Evolutionary conservation across 352 stramenopile species (phyloP), one percentile per base, ranked within the genome.

Genomic region (Pythium aphanidermatum): DNA sequence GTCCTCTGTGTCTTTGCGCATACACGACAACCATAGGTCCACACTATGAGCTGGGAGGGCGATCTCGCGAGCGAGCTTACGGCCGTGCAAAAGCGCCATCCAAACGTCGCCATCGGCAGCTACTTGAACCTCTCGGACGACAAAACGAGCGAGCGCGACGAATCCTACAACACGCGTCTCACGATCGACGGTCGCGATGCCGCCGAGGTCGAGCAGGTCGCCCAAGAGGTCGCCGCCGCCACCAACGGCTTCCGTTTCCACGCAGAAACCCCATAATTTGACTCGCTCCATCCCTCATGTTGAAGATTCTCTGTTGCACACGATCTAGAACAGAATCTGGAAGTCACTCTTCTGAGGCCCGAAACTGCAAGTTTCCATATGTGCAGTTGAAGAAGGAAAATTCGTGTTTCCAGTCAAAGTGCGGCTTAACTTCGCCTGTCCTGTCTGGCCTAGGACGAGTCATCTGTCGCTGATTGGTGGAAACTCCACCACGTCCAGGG

Each of bases 51-150:
- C 35, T 56, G 71, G 30, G 82, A 94, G 69, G 79, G 71, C 31
- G 68, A 82, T 29, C 66, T 94, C 32, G 82, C 79, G 19, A 61
- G 64, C 26, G 37, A 63, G 28, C 63, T 94, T 45, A 83, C 67
- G 25, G 74, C 55, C 0, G 59, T 92, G 36, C 74, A 88, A 47
- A 83, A 86, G 23, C 50, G 65, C 13, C 65, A 87, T 43, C 74
- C 79, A 31, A 58, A 69, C 43, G 71, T 91, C 47, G 61, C 71
- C 3, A 91, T 94, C 31, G 82, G 82, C 19, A 91, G 82, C 67
- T 94, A 94, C 56, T 52, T 92, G 36, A 94, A 92, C 54, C 53
- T 88, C 30, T 77, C 76, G 21, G 64, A 74, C 19, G 63, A 86
- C 37, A 69, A 86, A 27, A 78, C 58, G 0, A 70, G 71, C 27